Percentiles rank a stretch among this genome's conserved stretches.
These are phyloP conservation scores for Neonectria sp. DNA, from an alignment of 2,329 filamentous ascomycete genomes.

Conservation along the genomic window DNA sequence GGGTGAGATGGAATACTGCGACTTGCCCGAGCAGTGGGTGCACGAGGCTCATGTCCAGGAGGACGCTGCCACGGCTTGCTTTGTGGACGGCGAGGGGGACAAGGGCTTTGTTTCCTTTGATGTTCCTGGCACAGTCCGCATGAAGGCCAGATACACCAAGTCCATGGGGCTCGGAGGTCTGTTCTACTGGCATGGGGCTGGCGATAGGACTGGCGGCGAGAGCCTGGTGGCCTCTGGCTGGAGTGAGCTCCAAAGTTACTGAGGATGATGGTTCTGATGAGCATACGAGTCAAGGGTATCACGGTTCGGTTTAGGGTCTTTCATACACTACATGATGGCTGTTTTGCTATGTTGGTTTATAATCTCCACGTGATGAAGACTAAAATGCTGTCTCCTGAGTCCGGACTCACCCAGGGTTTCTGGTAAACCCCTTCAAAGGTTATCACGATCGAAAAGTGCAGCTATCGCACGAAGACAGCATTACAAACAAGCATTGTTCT, in stretches of 20 bases:
- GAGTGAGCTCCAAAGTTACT: conserved; percentile 57
- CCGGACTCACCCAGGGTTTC: too few species aligned
- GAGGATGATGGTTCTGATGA: background rate
- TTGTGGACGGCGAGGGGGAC: conserved; percentile 57
- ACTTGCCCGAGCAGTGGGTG: conserved; percentile 69
- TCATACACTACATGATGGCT: background rate
- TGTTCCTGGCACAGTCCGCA: conserved; percentile 70
- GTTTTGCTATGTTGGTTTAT: background rate
- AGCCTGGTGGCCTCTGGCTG: conserved; percentile 75
- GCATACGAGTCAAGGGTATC: background rate
- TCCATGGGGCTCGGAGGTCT: conserved; percentile 70
- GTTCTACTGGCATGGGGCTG: conserved; percentile 79
- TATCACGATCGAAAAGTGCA: background rate
- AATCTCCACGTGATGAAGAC: background rate
- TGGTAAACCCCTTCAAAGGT: background rate
- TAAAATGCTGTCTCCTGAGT: background rate
- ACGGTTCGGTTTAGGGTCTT: background rate
- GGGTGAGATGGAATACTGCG: conserved; percentile 74
- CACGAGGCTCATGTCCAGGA: conserved; percentile 62
- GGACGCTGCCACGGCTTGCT: conserved; percentile 70
- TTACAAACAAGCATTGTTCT: background rate
- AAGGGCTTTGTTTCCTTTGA: conserved; percentile 76
- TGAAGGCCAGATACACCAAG: conserved; percentile 74
- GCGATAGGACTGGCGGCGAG: conserved; percentile 66
- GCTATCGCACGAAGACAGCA: background rate